These are phyloP conservation scores for Guyanaporus albipodus DNA, from an alignment of 768 basidiomycete species.

Conservation along the genomic window DNA sequence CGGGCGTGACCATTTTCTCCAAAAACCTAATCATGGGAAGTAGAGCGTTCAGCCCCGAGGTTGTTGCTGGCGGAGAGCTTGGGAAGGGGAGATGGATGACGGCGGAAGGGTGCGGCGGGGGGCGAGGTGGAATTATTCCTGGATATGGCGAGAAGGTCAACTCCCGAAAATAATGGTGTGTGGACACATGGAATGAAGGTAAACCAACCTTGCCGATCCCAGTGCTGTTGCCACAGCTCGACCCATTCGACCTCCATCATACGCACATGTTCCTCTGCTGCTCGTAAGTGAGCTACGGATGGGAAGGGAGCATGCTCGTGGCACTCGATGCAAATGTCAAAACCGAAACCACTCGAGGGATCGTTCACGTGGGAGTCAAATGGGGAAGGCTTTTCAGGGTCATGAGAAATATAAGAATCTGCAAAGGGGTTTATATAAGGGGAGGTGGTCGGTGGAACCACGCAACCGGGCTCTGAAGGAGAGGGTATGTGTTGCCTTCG, in stretches of 20 bases:
- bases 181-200: not conserved
- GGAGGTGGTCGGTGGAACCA: not conserved
- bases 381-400: slow-evolving; percentile 27
- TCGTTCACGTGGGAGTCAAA: slow-evolving; percentile 39
- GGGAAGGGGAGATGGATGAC: slow-evolving; percentile 77
- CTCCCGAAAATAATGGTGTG: too few relatives aligned
- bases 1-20: slow-evolving; percentile 59
- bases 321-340: slow-evolving; percentile 86
- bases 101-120: slow-evolving; percentile 67
- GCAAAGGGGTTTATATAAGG: slow-evolving; percentile 16
- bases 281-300: slow-evolving; percentile 56
- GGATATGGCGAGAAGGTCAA: not conserved
- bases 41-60: slow-evolving; percentile 52
- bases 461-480: not conserved
- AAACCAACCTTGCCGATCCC: slow-evolving; percentile 17
- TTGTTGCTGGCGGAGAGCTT: slow-evolving; percentile 54
- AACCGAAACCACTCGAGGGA: slow-evolving; percentile 56
- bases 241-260: slow-evolving; percentile 67
- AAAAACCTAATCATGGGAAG: slow-evolving; percentile 65
- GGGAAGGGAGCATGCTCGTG: slow-evolving; percentile 80
- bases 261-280: slow-evolving; percentile 71
- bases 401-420: slow-evolving; percentile 11
- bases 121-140: slow-evolving; percentile 47
- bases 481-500: slow-evolving; percentile 6
- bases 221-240: slow-evolving; percentile 34